These are phyloP conservation scores for Candida qinlingensis DNA, from an alignment of 805 yeast genomes.

Conservation along the genomic window DNA sequence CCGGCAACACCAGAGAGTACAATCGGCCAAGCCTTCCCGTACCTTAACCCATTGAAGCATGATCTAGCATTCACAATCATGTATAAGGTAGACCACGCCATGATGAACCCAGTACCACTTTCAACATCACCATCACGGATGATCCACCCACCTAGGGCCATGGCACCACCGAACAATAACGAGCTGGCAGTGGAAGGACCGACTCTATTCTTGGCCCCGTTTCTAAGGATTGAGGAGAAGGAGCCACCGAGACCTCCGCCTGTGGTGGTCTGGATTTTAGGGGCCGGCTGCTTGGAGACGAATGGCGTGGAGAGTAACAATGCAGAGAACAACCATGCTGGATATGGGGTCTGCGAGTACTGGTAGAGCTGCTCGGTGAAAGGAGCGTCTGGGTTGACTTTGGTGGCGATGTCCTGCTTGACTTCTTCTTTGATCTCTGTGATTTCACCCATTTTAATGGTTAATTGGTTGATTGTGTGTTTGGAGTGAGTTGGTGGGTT, in stretches of 20 bases:
- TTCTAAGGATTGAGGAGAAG: background rate
- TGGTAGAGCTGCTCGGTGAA: slow-evolving; percentile 23
- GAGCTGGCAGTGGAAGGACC: slow-evolving; percentile 35
- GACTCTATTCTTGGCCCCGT: slow-evolving; percentile 10
- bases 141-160: slow-evolving; percentile 67
- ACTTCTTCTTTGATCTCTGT: slow-evolving; percentile 20
- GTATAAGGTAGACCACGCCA: slow-evolving; percentile 80
- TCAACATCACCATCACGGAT: slow-evolving; percentile 68
- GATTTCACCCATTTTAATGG: slow-evolving; percentile 17
- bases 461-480: background rate
- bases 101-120: slow-evolving; percentile 75
- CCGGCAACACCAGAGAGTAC: slow-evolving; percentile 52
- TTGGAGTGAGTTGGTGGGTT: background rate
- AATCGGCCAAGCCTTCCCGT: slow-evolving; percentile 60
- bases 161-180: slow-evolving; percentile 54
- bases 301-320: slow-evolving; percentile 34
- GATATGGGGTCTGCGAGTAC: slow-evolving; percentile 39
- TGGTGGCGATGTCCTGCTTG: slow-evolving; percentile 5
- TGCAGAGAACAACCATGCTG: slow-evolving; percentile 38
- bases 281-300: slow-evolving; percentile 26
- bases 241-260: background rate
- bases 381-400: slow-evolving; percentile 12
- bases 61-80: slow-evolving; percentile 64
- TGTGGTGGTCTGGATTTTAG: slow-evolving; percentile 3
- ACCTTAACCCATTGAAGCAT: slow-evolving; percentile 44